Evolutionary conservation across 176 grass and related monocot species (phyloP), one percentile per base, ranked within the genome.

Genomic region (Sorghum bicolor): DNA sequence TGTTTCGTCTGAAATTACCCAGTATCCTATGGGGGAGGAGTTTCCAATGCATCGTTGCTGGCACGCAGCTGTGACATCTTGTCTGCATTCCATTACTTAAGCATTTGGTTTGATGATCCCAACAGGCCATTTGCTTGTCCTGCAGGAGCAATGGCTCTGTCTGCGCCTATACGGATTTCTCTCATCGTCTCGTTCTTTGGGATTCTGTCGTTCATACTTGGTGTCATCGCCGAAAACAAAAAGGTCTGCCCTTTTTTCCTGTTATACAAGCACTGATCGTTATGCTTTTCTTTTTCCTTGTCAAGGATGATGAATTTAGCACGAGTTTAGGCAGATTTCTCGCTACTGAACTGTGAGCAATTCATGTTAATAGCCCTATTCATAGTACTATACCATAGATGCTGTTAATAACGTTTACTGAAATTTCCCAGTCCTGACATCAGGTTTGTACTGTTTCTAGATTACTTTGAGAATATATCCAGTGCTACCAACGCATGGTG

Each of bases 191-290:
- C 87, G 2, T 78, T 85, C 48, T 87, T 97, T 25, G 90, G 88
- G 9, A 6, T 78, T 39, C 81, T 97, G 28, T 62, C 95, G 0
- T 94, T 94, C 17, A 4, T 91, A 6, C 83, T 97, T 58, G 92
- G 86, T 50, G 92, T 97, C 16, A 20, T 94, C 55, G 88, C 92
- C 1, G 95, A 97, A 85, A 94, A 91, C 43, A 94, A 97, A 83
- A 97, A 97, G 95, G 95, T 97, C 24, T 37, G 53, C 41, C 29
- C 50, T 76, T 55, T 55, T 67, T 45, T 20, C 64, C 52, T 84
- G 45, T 76, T 81, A 13, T 77, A 8, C 58, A 34, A 69, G 12
- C 2, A 24, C 28, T 43, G 52, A 20, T 38, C 33, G 1, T n/a
- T 39, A 11, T 29, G 24, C 48, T 16, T 8, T 22, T 40, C 4